These are phyloP conservation scores for Sporodiniella umbellata DNA, from an alignment of 371 early-diverging fungal species.

Conservation along the genomic window DNA sequence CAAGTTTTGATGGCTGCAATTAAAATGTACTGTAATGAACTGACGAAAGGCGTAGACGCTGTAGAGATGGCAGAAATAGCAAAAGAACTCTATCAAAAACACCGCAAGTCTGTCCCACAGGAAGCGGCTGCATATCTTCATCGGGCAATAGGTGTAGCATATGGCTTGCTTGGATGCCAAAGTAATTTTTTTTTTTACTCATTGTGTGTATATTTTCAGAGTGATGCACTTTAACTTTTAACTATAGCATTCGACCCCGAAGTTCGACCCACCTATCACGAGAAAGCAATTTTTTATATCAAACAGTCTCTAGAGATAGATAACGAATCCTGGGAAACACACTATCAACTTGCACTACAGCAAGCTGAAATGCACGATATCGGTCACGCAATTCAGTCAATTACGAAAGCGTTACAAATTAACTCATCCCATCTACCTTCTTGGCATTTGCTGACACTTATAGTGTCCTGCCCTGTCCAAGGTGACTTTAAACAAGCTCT, in stretches of 20 bases:
- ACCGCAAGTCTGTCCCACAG: constrained; percentile 1
- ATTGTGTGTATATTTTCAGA: not conserved
- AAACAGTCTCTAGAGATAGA: constrained; percentile 49
- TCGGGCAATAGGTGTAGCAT: constrained; percentile 59
- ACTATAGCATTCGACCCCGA: constrained; percentile 59
- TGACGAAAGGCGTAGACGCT: constrained; percentile 42
- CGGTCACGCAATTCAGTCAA: constrained; percentile 57
- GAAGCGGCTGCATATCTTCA: constrained; percentile 39
- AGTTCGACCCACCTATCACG: constrained; percentile 64
- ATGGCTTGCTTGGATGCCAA: constrained; percentile 61
- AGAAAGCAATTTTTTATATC: constrained; percentile 61
- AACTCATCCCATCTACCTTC: constrained; percentile 66
- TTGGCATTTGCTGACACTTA: constrained; percentile 84
- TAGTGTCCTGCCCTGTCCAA: constrained; percentile 60
- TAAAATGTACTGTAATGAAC: constrained; percentile 46
- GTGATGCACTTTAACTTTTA: constrained; percentile 1
- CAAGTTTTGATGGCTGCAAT: constrained; percentile 45
- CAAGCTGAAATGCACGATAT: constrained; percentile 81
- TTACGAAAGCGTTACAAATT: constrained; percentile 61
- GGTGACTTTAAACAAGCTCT: constrained; percentile 53
- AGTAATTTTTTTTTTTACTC: constrained; percentile 29
- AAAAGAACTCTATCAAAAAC: constrained; percentile 19
- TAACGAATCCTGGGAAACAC: constrained; percentile 51
- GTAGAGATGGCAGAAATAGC: constrained; percentile 50
- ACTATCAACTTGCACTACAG: constrained; percentile 80